Evolutionary conservation across 2,329 filamentous ascomycete genomes (phyloP), one percentile per base, ranked within the genome.

Genomic region (Calonectria fujianensis): DNA sequence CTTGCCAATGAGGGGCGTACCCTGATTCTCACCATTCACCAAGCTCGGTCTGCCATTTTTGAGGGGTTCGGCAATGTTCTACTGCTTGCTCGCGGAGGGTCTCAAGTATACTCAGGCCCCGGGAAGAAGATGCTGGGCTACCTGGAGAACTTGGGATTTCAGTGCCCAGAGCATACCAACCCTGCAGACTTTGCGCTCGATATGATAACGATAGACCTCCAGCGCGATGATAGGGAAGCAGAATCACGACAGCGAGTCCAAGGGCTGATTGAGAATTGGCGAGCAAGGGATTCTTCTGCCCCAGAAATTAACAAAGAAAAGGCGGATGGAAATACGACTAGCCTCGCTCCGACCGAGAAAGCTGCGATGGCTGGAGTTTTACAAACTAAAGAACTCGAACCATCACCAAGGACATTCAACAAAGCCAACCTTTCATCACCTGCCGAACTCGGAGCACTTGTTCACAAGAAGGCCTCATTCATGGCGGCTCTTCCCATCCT

Each of bases 181-280:
- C 94, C 94, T 0, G 94, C 94, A 0, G 94, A 96, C 82, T 96
- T 95, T 82, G 93, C 93, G 0, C 88, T 96, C 10, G 94, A 96
- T 79, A 88, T 95, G 65, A 94, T 96, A 67, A 96, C 94, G 0
- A 90, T 96, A 31, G 93, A 96, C 78, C 86, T 96, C 0, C 94
- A 95, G 75, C 89, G 93, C 51, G 91, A 90, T 39, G 85, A 88
- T 1, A 87, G 90, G 27, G 94, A 96, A 82, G 88, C 87, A 1
- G 88, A 91, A 54, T 94, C 91, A 67, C 88, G 93, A 14, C 88
- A 89, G 39, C 91, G 91, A 67, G 94, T 95, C 0, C 87, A 88
- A 51, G 86, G 83, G 5, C 85, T 96, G 3, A 91, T 95, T 35
- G 85, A 89, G 1, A 86, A 86, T 0, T 95, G 94, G 93, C 81